A percentile compares a stretch with the other conserved stretches of the same genome.
Evolutionary conservation across 331 rosid species (phyloP).

Genomic region (Ulmus americana): DNA sequence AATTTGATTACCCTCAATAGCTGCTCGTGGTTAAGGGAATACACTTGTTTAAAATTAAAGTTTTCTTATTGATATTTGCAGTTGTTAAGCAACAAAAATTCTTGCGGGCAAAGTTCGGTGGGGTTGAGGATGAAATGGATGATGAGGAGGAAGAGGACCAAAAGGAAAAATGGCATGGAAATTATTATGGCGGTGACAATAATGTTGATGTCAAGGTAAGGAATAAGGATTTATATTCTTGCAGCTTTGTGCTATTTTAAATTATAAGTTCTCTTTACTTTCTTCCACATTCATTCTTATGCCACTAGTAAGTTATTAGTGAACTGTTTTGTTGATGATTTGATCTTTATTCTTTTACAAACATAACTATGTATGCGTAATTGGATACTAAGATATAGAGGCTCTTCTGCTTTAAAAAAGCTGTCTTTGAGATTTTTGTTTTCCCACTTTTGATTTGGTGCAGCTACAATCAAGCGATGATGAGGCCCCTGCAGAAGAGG

Average conservation of each 20-base stretch:
- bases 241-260: background rate
- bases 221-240: slow-evolving; percentile 32
- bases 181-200: slow-evolving; percentile 69
- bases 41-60: background rate
- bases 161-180: slow-evolving; percentile 37
- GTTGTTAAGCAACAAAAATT: slow-evolving; percentile 55
- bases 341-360: background rate
- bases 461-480: slow-evolving; percentile 73
- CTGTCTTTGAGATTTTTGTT: slow-evolving; percentile 4
- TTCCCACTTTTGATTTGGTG: slow-evolving; percentile 19
- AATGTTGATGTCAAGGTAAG: slow-evolving; percentile 74
- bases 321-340: background rate
- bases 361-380: background rate
- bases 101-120: slow-evolving; percentile 58
- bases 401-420: background rate
- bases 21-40: background rate
- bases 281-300: background rate
- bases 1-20: slow-evolving; percentile 1
- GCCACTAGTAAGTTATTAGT: background rate
- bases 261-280: background rate
- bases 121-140: slow-evolving; percentile 54
- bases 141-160: slow-evolving; percentile 49
- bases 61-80: slow-evolving; percentile 23
- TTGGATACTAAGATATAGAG: background rate
- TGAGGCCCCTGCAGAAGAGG: slow-evolving; percentile 70